phyloP scores from a whole-genome alignment of 306 rosid genomes.

The Ziziphus jujuba region DNA sequence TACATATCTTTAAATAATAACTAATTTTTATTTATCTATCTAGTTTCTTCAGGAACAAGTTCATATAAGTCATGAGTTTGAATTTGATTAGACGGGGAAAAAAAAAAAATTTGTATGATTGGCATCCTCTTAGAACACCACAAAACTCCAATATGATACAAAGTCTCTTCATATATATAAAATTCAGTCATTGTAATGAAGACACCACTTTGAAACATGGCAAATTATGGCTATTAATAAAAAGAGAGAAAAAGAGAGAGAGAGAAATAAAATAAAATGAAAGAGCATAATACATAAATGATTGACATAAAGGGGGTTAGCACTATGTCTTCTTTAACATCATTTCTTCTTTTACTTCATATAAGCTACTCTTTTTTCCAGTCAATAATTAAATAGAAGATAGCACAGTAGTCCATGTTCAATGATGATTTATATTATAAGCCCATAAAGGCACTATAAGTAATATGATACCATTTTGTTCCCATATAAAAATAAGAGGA shows the following conservation, averaged over 20 bases:
- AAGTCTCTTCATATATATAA: conserved; percentile 3
- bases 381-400: conserved; percentile 12
- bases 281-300: conserved; percentile 34
- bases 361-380: not conserved
- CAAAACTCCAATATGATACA: conserved; percentile 9
- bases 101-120: not conserved
- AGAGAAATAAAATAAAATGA: not conserved
- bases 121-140: conserved; percentile 7
- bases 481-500: not conserved
- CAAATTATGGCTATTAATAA: conserved; percentile 15
- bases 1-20: not conserved
- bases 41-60: conserved; percentile 8
- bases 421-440: conserved; percentile 1
- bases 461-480: not conserved
- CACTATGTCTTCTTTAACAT: conserved; percentile 28
- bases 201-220: conserved; percentile 32
- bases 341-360: conserved; percentile 12
- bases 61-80: conserved; percentile 1
- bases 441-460: not conserved
- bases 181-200: conserved; percentile 19
- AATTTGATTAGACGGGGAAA: not conserved
- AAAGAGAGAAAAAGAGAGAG: not conserved
- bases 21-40: conserved; percentile 1
- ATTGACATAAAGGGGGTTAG: conserved; percentile 43
- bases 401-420: conserved; percentile 7